A percentile compares a stretch with the other conserved stretches of the same genome.
These are phyloP conservation scores for Chaetomium sp. DNA, from an alignment of 2,329 filamentous ascomycete species.

Conservation along the genomic window DNA sequence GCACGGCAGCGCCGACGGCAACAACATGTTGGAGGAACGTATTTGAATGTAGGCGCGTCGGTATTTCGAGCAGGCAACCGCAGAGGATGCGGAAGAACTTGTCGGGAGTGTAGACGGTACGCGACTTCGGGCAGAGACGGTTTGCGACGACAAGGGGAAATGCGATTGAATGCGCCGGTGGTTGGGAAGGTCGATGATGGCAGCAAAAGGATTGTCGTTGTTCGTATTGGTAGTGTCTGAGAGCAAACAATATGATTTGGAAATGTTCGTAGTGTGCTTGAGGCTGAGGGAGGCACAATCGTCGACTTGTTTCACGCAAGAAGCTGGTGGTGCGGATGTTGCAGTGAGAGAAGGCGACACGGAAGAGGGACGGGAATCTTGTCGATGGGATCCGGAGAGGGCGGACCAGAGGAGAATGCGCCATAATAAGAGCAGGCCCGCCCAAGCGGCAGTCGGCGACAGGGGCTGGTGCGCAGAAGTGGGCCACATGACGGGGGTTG, in stretches of 20 bases:
- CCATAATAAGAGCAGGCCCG: constrained; percentile 24
- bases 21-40: constrained; percentile 42
- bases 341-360: constrained; percentile 1
- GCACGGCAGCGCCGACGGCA: constrained; percentile 54
- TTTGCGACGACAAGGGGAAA: constrained; percentile 14
- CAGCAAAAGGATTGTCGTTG: no score
- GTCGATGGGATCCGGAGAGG: constrained; percentile 9
- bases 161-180: constrained; percentile 10
- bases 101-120: constrained; percentile 2
- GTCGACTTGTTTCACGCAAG: background rate
- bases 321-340: background rate
- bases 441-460: constrained; percentile 8
- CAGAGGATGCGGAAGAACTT: background rate
- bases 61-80: background rate
- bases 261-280: background rate
- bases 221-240: background rate
- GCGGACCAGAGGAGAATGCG: constrained; percentile 23
- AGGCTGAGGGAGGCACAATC: background rate
- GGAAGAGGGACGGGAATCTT: constrained; percentile 18
- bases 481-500: constrained; percentile 23
- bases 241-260: background rate
- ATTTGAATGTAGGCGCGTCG: background rate
- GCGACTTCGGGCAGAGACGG: constrained; percentile 5
- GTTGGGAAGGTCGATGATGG: background rate
- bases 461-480: constrained; percentile 18